These are phyloP conservation scores for Trichoderma citrinoviride DNA, from an alignment of 2,329 filamentous ascomycete genomes.

Conservation along the genomic window DNA sequence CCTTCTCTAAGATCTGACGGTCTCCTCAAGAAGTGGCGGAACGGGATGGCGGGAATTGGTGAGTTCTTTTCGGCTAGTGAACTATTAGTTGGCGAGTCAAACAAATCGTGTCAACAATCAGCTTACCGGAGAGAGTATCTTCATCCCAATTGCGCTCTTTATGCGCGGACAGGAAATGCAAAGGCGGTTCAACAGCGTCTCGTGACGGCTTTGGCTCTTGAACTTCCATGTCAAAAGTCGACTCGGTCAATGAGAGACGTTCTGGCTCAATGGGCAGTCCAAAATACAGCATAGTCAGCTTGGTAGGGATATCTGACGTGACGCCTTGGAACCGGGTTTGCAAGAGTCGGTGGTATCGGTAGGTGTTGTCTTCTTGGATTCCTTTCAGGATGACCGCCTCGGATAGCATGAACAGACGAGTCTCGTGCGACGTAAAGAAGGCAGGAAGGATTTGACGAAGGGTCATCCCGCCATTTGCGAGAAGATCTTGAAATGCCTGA, in stretches of 20 bases:
- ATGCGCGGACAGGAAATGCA: slow-evolving; percentile 37
- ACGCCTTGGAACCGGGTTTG: slow-evolving; percentile 33
- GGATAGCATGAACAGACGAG: slow-evolving; percentile 33
- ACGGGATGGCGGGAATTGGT: neutral
- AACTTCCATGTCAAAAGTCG: slow-evolving; percentile 26
- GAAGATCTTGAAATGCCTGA: slow-evolving; percentile 31
- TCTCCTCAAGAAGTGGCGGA: neutral
- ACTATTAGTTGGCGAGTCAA: neutral
- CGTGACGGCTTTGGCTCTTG: slow-evolving; percentile 22
- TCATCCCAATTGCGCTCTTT: slow-evolving; percentile 33
- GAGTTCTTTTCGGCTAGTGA: neutral
- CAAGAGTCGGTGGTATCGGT: slow-evolving; percentile 34
- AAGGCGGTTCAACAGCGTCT: slow-evolving; percentile 29
- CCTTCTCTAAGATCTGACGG: too few relatives aligned
- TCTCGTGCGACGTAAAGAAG: slow-evolving; percentile 38
- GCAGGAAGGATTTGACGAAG: slow-evolving; percentile 35
- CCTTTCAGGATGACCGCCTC: slow-evolving; percentile 30
- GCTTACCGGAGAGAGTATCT: slow-evolving; percentile 28
- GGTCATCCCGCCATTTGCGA: slow-evolving; percentile 27
- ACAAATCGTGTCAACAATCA: too few relatives aligned
- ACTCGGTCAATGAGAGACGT: slow-evolving; percentile 27
- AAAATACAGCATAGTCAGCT: slow-evolving; percentile 48
- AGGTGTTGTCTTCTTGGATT: slow-evolving; percentile 34
- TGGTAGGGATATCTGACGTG: slow-evolving; percentile 36
- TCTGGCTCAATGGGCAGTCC: slow-evolving; percentile 45